These are phyloP conservation scores for Neurospora sp. DNA, from an alignment of 2,329 filamentous ascomycete genomes.

Conservation along the genomic window DNA sequence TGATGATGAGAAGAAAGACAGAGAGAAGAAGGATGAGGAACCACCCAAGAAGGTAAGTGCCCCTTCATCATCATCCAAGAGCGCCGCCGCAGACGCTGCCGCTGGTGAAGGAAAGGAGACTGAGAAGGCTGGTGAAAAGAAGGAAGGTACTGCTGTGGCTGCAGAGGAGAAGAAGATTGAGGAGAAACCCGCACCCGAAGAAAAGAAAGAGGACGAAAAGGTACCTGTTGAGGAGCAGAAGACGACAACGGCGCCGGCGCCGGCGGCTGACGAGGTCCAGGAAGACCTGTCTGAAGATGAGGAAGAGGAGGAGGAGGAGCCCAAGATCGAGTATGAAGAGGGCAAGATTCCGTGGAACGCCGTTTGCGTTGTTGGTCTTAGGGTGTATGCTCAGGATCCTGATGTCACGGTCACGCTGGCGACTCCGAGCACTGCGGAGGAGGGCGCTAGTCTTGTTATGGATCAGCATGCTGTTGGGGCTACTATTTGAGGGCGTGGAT, in stretches of 20 bases:
- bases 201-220: conserved; percentile 10
- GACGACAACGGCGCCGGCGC: background rate
- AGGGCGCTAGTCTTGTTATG: conserved; percentile 19
- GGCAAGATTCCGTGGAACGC: conserved; percentile 28
- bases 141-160: conserved; percentile 17
- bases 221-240: background rate
- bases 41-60: background rate
- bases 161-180: conserved; percentile 4
- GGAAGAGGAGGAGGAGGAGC: conserved; percentile 15
- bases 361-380: conserved; percentile 30
- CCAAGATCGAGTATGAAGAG: conserved; percentile 10
- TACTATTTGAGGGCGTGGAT: conserved; percentile 15
- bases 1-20: conserved; percentile 7
- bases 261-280: background rate
- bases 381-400: conserved; percentile 29
- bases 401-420: conserved; percentile 26
- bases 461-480: conserved; percentile 22
- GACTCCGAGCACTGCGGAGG: conserved; percentile 23
- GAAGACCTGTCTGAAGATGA: conserved; percentile 11
- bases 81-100: background rate
- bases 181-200: background rate
- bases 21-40: conserved; percentile 6
- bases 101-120: background rate
- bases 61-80: background rate
- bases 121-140: conserved; percentile 13